These are phyloP conservation scores for Wickerhamiella infanticola DNA, from an alignment of 1,139 yeast genomes.

Conservation along the genomic window DNA sequence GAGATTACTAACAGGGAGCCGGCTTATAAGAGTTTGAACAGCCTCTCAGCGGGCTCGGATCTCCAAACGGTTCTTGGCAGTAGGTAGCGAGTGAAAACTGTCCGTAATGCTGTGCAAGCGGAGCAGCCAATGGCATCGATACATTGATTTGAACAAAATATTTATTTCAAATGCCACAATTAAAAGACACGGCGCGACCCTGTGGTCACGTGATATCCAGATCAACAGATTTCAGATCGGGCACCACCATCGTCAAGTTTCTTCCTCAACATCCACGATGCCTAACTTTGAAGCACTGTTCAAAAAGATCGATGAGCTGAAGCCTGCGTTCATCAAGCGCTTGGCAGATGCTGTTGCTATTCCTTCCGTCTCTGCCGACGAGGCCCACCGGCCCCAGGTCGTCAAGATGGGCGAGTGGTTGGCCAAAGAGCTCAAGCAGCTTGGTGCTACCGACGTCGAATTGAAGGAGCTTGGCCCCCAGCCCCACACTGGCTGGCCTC, in stretches of 20 bases:
- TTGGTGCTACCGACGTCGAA: slow-evolving; percentile 75
- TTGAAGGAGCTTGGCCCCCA: slow-evolving; percentile 73
- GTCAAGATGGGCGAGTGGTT: slow-evolving; percentile 72
- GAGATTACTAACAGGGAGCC: too few relatives aligned
- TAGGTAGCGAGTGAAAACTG: too few relatives aligned
- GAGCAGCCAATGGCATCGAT: too few relatives aligned
- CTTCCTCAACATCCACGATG: slow-evolving; percentile 4
- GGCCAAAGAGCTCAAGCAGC: slow-evolving; percentile 43
- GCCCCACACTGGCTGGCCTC: slow-evolving; percentile 55
- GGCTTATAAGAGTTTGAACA: too few relatives aligned
- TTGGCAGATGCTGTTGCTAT: slow-evolving; percentile 74
- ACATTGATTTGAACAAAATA: too few relatives aligned
- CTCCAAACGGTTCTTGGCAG: too few relatives aligned
- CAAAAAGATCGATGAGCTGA: slow-evolving; percentile 18
- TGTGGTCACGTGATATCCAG: neutral
- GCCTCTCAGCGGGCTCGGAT: too few relatives aligned
- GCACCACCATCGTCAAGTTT: neutral
- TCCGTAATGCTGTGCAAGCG: too few relatives aligned
- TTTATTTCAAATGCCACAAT: too few relatives aligned
- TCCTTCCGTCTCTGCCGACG: slow-evolving; percentile 90
- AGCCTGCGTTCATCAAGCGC: slow-evolving; percentile 23
- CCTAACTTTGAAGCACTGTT: slow-evolving; percentile 12
- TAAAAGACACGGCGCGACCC: neutral
- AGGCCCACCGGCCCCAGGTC: slow-evolving; percentile 69
- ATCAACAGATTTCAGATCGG: neutral